Conservation (phyloP, 2,329 filamentous ascomycete species). For the Rutstroemia sp. region DNA sequence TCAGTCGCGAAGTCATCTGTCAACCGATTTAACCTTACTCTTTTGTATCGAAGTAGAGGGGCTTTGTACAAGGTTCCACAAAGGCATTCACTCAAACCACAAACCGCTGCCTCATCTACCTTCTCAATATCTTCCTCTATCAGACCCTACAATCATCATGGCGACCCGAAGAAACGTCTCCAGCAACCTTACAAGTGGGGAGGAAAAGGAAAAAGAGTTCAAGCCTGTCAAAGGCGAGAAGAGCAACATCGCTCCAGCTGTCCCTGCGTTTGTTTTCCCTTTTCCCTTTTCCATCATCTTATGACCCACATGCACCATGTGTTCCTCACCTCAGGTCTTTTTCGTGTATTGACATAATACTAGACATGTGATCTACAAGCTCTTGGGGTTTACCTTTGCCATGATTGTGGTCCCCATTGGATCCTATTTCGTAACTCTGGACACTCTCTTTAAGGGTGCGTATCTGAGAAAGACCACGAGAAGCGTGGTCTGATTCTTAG, state of each 20-base stretch:
- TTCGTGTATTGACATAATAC: neutral
- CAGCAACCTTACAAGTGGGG: slow-evolving; percentile 30
- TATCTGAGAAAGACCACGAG: too few relatives aligned
- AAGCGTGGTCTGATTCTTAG: neutral
- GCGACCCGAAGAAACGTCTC: slow-evolving; percentile 60
- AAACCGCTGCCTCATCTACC: neutral
- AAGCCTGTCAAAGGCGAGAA: slow-evolving; percentile 41
- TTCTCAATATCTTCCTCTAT: neutral
- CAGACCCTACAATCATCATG: slow-evolving; percentile 40
- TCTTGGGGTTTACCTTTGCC: slow-evolving; percentile 81
- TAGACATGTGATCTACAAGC: slow-evolving; percentile 80
- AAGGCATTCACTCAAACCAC: neutral
- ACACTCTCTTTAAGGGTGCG: neutral
- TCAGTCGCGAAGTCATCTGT: too few relatives aligned
- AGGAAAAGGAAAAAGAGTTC: slow-evolving; percentile 50
- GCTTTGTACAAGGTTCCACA: neutral
- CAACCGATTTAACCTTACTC: too few relatives aligned
- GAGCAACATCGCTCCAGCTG: slow-evolving; percentile 73
- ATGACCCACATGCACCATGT: neutral
- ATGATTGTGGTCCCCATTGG: slow-evolving; percentile 86
- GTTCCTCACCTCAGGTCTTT: too few relatives aligned
- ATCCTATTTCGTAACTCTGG: slow-evolving; percentile 63
- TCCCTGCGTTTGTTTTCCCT: slow-evolving; percentile 55
- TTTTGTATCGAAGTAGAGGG: too few relatives aligned
- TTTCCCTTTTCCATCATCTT: neutral